Evolutionary conservation across 257 asterid species (phyloP).

Genomic region (Solanum tarijense): DNA sequence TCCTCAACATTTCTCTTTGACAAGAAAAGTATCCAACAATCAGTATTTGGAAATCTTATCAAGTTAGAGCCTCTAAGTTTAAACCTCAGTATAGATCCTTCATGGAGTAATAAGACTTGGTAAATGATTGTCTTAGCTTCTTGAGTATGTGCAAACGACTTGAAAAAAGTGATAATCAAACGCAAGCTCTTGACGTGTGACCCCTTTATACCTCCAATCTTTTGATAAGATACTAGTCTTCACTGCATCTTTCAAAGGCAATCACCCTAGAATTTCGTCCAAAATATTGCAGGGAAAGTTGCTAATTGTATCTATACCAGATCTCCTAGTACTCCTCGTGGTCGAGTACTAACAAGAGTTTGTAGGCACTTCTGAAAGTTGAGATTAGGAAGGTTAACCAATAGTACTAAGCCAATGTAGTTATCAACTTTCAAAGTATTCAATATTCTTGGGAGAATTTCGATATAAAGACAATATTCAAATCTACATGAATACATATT

Average conservation of each 20-base stretch:
- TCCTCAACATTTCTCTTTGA: background rate
- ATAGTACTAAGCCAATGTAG: no score
- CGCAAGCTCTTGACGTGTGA: background rate
- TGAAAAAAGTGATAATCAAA: background rate
- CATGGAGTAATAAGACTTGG: background rate
- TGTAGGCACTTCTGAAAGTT: no score
- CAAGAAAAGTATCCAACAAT: background rate
- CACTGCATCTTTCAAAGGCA: conserved; percentile 1
- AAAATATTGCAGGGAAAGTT: background rate
- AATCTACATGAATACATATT: no score
- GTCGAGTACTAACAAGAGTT: background rate
- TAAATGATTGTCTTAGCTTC: background rate
- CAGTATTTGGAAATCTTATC: background rate
- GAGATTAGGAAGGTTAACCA: background rate
- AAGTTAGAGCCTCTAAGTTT: background rate
- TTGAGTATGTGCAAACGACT: background rate
- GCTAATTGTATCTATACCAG: background rate
- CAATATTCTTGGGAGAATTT: no score
- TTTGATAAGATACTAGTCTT: background rate
- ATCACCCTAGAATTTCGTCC: background rate
- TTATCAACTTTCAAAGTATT: no score
- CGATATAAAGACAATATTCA: no score
- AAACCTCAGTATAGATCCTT: conserved; percentile 1
- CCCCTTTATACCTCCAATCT: conserved; percentile 5
- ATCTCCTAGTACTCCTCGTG: background rate